phyloP scores from a whole-genome alignment of 805 yeast species.

The Grigorovia transvaalensis region DNA sequence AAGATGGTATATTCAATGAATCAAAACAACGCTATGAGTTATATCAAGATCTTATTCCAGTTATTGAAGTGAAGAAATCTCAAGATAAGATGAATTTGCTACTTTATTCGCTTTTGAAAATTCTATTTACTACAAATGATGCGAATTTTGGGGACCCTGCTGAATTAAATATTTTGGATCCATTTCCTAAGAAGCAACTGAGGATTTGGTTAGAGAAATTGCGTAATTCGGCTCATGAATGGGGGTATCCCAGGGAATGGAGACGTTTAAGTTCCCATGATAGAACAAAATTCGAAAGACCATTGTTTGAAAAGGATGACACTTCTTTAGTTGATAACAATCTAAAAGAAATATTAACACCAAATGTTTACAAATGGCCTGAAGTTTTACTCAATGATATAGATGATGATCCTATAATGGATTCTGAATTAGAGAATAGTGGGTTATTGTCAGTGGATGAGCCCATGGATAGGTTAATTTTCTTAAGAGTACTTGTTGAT shows the following conservation, averaged over 20 bases:
- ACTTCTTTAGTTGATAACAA: constrained; percentile 9
- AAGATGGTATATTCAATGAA: constrained; percentile 8
- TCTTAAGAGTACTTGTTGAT: constrained; percentile 11
- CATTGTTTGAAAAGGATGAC: constrained; percentile 10
- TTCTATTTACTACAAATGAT: constrained; percentile 8
- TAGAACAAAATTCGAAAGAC: not conserved
- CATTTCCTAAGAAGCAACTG: constrained; percentile 8
- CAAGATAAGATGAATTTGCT: constrained; percentile 20
- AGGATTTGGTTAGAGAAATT: constrained; percentile 8
- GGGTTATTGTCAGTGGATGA: constrained; percentile 13
- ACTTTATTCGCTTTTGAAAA: constrained; percentile 13
- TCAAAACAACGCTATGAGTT: constrained; percentile 4
- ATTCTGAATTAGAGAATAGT: constrained; percentile 10
- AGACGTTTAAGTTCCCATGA: constrained; percentile 2
- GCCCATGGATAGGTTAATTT: constrained; percentile 12
- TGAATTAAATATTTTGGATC: constrained; percentile 6
- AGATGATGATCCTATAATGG: constrained; percentile 11
- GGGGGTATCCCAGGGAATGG: constrained; percentile 25
- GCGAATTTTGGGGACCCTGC: constrained; percentile 13
- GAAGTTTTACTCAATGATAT: constrained; percentile 4
- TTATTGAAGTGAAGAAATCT: constrained; percentile 13
- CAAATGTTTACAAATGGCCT: constrained; percentile 10
- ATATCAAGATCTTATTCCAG: constrained; percentile 17
- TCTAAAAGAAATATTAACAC: constrained; percentile 13
- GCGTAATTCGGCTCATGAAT: constrained; percentile 9